Conservation (phyloP, 495 filamentous ascomycete genomes). For the Daldinia bambusicola region DNA sequence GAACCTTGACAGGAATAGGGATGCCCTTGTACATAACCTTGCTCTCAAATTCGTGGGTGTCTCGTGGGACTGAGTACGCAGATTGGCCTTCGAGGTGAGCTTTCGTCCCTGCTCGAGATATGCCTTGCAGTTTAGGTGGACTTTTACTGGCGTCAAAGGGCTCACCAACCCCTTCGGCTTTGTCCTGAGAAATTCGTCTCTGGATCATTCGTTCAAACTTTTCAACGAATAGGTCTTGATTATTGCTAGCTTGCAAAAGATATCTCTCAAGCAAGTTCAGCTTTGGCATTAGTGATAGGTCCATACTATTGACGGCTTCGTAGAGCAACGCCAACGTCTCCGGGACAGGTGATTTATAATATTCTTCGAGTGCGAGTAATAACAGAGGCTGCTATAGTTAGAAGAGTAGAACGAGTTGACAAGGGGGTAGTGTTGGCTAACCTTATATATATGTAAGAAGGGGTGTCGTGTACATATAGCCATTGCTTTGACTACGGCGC, state of each 20-base stretch:
- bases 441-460: slow-evolving; percentile 99
- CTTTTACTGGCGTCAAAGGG: slow-evolving; percentile 60
- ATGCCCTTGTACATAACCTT: slow-evolving; percentile 94
- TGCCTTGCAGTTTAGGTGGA: slow-evolving; percentile 58
- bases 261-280: slow-evolving; percentile 84
- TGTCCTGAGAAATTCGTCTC: slow-evolving; percentile 65
- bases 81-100: slow-evolving; percentile 62
- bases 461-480: slow-evolving; percentile 98
- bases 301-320: slow-evolving; percentile 94
- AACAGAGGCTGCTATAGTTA: slow-evolving; percentile 77
- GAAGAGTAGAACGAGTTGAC: slow-evolving; percentile 18
- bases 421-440: slow-evolving; percentile 48
- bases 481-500: slow-evolving; percentile 97
- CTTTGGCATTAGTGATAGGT: slow-evolving; percentile 91
- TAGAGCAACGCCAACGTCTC: slow-evolving; percentile 92
- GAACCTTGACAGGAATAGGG: slow-evolving; percentile 94
- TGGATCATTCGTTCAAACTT: slow-evolving; percentile 97
- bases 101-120: slow-evolving; percentile 65
- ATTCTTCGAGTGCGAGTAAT: slow-evolving; percentile 94
- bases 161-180: slow-evolving; percentile 52
- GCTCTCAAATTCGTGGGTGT: slow-evolving; percentile 97
- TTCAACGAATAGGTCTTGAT: slow-evolving; percentile 95
- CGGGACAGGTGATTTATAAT: slow-evolving; percentile 90
- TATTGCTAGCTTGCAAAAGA: slow-evolving; percentile 88
- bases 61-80: slow-evolving; percentile 77